A percentile compares a stretch with the other conserved stretches of the same genome.
Conservation (phyloP, 495 filamentous ascomycete genomes). For the Lophium mytilinum region DNA sequence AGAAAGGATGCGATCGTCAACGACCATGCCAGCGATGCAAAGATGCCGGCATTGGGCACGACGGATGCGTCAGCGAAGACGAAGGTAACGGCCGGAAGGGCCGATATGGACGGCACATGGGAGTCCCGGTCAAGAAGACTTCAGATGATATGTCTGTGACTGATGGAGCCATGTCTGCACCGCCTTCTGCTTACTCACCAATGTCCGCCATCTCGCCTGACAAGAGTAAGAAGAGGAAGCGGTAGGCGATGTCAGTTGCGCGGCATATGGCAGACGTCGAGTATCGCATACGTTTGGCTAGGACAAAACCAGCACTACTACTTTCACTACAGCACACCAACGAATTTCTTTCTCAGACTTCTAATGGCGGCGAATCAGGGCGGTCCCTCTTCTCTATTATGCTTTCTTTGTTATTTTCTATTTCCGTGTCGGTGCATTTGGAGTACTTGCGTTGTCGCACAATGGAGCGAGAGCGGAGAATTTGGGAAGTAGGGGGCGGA, state of each 20-base stretch:
- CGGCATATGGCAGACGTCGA: too few species aligned
- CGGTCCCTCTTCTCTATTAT: background rate
- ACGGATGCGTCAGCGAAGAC: conserved; percentile 92
- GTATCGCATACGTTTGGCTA: too few species aligned
- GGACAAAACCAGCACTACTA: too few species aligned
- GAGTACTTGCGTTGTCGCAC: background rate
- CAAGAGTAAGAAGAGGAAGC: conserved; percentile 68
- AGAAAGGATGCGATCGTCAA: conserved; percentile 97
- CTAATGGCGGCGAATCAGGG: too few species aligned
- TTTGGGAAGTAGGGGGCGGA: background rate
- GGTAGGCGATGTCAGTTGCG: conserved; percentile 34
- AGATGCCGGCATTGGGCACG: conserved; percentile 85
- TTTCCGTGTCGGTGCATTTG: background rate
- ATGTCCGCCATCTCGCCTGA: conserved; percentile 33
- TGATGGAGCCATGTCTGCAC: conserved; percentile 13
- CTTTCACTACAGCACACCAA: too few species aligned
- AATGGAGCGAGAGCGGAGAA: background rate
- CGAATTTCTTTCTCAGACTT: too few species aligned
- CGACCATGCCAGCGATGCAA: conserved; percentile 90
- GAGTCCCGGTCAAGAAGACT: conserved; percentile 74
- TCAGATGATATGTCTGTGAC: conserved; percentile 37
- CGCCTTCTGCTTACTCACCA: conserved; percentile 10
- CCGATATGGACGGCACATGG: conserved; percentile 94
- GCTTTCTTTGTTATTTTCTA: background rate
- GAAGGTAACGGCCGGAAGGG: conserved; percentile 94